Evolutionary conservation across 495 filamentous ascomycete species (phyloP), one percentile per base, ranked within the genome.

Genomic region (Aspergillus ostianus): DNA sequence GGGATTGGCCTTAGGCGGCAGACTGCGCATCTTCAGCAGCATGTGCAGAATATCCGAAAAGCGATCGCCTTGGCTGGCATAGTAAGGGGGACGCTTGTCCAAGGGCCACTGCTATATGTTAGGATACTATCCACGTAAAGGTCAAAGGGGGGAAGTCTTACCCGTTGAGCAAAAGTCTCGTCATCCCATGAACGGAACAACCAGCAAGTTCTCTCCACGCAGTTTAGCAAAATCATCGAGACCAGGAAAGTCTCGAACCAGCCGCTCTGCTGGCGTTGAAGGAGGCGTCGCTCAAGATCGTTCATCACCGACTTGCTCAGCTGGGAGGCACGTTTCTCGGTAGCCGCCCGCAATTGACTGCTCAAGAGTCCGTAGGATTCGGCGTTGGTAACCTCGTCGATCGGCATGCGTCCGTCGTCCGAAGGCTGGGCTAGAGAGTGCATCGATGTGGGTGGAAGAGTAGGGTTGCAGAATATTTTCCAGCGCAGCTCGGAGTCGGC

Each of bases 141-240:
- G 17, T 27, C 46, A n/a, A 10, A 58, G 23, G 12, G 8, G 20
- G 12, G 30, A 19, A 20, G 8, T 70, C 69, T 69, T 66, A 74
- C 74, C 17, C 74, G 70, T 59, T 73, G 71, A 19, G 60, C 70
- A 70, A 62, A 80, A 65, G 52, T 81, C 69, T 85, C 80, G 61
- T 87, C 82, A 47, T 89, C 85, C 86, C 87, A 91, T 0, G 82
- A 85, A 36, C 85, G 86, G 77, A 90, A 92, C 0, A 90, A 80
- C 87, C 90, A 93, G 54, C 85, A 89, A n/a, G 88, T 88, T 68
- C 90, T 88, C 73, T 94, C 91, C 10, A 93, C 83, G 57, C 89
- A 91, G 69, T 88, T 90, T 44, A 94, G 76, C 18, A 93, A 80
- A 41, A 94, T 82, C 57, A 93, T 72, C 13, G 87, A 83, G 4